Percentiles rank a stretch among this genome's conserved stretches.
These are phyloP conservation scores for Soucietia sequanensis DNA, from an alignment of 805 yeast species.

Conservation along the genomic window DNA sequence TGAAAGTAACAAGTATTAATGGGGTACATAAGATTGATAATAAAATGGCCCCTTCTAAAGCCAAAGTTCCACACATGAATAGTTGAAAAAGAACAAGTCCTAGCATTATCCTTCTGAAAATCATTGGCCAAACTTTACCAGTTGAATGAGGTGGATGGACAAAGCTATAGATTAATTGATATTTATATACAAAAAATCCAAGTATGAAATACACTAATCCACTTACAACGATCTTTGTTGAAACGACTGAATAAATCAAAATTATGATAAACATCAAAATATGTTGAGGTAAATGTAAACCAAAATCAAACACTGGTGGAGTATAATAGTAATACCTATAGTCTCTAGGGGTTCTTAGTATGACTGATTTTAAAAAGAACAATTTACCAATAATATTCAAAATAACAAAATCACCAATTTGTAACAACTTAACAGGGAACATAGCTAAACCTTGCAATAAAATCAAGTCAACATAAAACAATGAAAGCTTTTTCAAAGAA, in stretches of 20 bases:
- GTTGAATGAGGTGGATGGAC: slow-evolving; percentile 67
- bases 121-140: slow-evolving; percentile 67
- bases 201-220: slow-evolving; percentile 56
- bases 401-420: slow-evolving; percentile 51
- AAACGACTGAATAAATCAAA: slow-evolving; percentile 57
- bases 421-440: slow-evolving; percentile 58
- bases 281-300: slow-evolving; percentile 61
- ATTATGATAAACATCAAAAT: slow-evolving; percentile 57
- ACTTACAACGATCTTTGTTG: slow-evolving; percentile 57
- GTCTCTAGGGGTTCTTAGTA: slow-evolving; percentile 49
- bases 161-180: slow-evolving; percentile 58
- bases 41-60: slow-evolving; percentile 55
- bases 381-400: slow-evolving; percentile 40
- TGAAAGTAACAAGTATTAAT: slow-evolving; percentile 43
- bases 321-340: slow-evolving; percentile 52
- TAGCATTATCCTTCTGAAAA: slow-evolving; percentile 52
- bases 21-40: slow-evolving; percentile 51
- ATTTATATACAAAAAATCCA: slow-evolving; percentile 61
- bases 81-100: slow-evolving; percentile 57
- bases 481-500: slow-evolving; percentile 49
- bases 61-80: slow-evolving; percentile 65
- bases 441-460: slow-evolving; percentile 68
- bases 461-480: slow-evolving; percentile 60
- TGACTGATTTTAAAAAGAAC: slow-evolving; percentile 37
- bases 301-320: slow-evolving; percentile 61